Evolutionary conservation across 2,329 filamentous ascomycete species (phyloP).

Genomic region (Dothideomycetes sp.): DNA sequence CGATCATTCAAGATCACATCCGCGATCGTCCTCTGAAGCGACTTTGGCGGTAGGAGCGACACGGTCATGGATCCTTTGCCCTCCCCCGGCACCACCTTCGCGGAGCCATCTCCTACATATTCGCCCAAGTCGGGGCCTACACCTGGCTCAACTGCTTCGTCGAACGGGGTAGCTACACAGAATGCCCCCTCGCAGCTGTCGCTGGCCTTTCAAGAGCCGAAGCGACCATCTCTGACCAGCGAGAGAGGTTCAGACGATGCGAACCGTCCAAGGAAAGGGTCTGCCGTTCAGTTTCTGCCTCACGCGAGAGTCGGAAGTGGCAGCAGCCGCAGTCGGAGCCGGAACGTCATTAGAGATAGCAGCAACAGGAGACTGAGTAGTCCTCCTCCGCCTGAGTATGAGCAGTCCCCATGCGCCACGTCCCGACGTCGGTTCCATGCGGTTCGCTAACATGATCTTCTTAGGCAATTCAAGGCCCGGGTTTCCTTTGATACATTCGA

Average conservation of each 20-base stretch:
- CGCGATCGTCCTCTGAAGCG: too few species aligned
- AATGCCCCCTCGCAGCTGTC: neutral
- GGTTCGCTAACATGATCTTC: too few species aligned
- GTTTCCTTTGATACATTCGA: constrained; percentile 68
- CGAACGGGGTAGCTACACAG: neutral
- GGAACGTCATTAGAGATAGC: constrained; percentile 8
- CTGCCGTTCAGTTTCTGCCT: constrained; percentile 26
- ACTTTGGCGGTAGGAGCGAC: too few species aligned
- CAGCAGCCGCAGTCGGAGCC: constrained; percentile 10
- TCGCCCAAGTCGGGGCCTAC: constrained; percentile 4
- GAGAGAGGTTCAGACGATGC: constrained; percentile 13
- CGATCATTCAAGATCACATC: too few species aligned
- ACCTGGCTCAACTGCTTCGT: neutral
- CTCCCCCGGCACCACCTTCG: too few species aligned
- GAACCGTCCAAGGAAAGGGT: constrained; percentile 16
- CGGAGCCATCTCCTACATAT: constrained; percentile 2
- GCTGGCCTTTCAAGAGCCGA: constrained; percentile 1
- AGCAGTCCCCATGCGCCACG: constrained; percentile 6
- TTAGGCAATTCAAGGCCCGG: constrained; percentile 54
- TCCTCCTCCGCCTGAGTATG: constrained; percentile 12
- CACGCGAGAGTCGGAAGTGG: constrained; percentile 14
- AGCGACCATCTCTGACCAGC: neutral
- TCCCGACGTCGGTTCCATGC: too few species aligned
- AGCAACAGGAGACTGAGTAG: constrained; percentile 11
- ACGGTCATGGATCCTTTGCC: neutral